These are phyloP conservation scores for Breviolum minutum DNA, from an alignment of 73 alveolate species.

Conservation along the genomic window DNA sequence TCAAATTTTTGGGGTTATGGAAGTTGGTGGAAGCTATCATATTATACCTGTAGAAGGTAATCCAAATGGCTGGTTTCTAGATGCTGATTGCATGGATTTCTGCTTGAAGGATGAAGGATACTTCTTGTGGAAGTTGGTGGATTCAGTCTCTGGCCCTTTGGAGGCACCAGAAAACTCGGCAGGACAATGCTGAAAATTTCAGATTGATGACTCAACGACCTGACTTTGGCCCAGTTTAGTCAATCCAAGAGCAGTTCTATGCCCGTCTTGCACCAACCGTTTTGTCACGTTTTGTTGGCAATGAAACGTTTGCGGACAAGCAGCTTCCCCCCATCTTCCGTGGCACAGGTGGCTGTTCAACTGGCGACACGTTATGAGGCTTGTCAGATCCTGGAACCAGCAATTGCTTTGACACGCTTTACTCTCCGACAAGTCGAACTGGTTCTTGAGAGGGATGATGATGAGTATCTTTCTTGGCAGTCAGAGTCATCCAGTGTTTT, in stretches of 20 bases:
- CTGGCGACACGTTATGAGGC: constrained; percentile 72
- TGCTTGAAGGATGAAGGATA: constrained; percentile 40
- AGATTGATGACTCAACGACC: too few relatives aligned
- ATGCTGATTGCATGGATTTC: neutral
- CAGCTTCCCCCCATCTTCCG: too few relatives aligned
- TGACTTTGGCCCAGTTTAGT: too few relatives aligned
- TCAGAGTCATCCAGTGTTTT: too few relatives aligned
- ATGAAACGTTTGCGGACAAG: too few relatives aligned
- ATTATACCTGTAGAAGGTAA: too few relatives aligned
- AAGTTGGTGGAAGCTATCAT: too few relatives aligned
- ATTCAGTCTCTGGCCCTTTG: constrained; percentile 53
- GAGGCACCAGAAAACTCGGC: neutral
- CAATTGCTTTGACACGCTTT: constrained; percentile 34
- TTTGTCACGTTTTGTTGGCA: too few relatives aligned
- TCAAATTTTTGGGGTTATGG: neutral
- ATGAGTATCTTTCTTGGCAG: neutral
- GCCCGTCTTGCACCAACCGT: too few relatives aligned
- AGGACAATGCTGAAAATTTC: neutral
- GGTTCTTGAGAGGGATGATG: constrained; percentile 64
- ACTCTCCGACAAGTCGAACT: constrained; percentile 63
- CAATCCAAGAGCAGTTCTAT: too few relatives aligned
- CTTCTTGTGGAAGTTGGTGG: constrained; percentile 76
- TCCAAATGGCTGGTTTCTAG: too few relatives aligned
- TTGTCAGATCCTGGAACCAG: constrained; percentile 36
- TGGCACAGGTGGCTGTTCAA: constrained; percentile 38